These are phyloP conservation scores for Cyclotella kingstonii DNA, from an alignment of 108 stramenopile genomes.

Conservation along the genomic window DNA sequence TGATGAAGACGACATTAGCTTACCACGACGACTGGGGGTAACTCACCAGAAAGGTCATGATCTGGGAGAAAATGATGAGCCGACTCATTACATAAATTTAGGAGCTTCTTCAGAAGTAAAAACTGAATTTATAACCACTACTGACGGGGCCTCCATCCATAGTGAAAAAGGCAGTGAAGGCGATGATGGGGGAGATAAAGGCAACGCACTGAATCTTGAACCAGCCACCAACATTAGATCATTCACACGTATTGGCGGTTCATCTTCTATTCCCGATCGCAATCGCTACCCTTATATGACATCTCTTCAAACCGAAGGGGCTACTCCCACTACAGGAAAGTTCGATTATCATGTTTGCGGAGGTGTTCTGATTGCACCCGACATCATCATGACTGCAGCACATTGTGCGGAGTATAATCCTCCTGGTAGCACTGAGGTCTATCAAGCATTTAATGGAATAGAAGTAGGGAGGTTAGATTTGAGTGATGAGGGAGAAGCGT, in stretches of 20 bases:
- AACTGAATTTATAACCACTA: too few relatives aligned
- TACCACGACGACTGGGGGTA: too few relatives aligned
- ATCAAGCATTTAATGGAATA: constrained; percentile 43
- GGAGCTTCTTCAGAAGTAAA: too few relatives aligned
- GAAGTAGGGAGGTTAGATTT: constrained; percentile 30
- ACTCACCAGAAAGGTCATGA: too few relatives aligned
- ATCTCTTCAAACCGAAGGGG: constrained; percentile 43
- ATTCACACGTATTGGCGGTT: constrained; percentile 11
- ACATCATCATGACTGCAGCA: constrained; percentile 47
- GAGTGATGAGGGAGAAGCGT: constrained; percentile 14
- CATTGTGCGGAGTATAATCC: constrained; percentile 51
- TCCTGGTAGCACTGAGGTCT: constrained; percentile 6
- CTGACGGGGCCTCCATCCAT: too few relatives aligned
- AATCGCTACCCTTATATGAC: constrained; percentile 43
- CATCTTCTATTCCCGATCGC: not conserved
- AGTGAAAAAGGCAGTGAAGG: too few relatives aligned
- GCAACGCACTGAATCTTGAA: constrained; percentile 3
- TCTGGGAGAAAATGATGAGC: too few relatives aligned
- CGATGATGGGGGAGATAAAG: not conserved
- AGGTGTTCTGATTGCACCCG: constrained; percentile 54
- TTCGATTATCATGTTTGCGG: constrained; percentile 50
- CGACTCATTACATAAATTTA: too few relatives aligned
- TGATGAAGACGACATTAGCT: too few relatives aligned
- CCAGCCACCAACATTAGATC: constrained; percentile 4
- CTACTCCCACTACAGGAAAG: constrained; percentile 2